Evolutionary conservation across 2,329 filamentous ascomycete genomes (phyloP).

Genomic region (Ampelomyces quisqualis): DNA sequence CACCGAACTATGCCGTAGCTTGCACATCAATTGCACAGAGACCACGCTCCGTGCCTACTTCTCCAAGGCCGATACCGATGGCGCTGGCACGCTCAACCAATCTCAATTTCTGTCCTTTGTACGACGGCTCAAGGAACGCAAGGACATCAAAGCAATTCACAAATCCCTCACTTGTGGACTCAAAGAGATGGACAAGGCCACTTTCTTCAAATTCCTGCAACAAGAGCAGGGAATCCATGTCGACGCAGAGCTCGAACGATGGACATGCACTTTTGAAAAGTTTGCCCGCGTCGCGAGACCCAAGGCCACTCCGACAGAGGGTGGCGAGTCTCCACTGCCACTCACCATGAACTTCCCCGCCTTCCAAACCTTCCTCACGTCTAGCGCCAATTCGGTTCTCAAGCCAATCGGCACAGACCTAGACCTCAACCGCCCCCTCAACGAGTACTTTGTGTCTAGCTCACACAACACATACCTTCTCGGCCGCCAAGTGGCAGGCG

Average conservation of each 20-base stretch:
- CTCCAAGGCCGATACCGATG: constrained; percentile 65
- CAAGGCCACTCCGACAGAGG: constrained; percentile 46
- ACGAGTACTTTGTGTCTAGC: constrained; percentile 97
- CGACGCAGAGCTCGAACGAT: constrained; percentile 62
- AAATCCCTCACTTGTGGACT: constrained; percentile 56
- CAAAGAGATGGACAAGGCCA: constrained; percentile 66
- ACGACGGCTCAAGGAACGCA: constrained; percentile 75
- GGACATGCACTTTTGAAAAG: constrained; percentile 72
- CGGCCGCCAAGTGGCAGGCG: constrained; percentile 83
- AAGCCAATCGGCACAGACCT: constrained; percentile 61
- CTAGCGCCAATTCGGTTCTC: constrained; percentile 64
- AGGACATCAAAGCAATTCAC: constrained; percentile 77
- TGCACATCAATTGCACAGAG: constrained; percentile 88
- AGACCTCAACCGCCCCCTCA: constrained; percentile 77
- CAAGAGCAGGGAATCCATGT: constrained; percentile 76
- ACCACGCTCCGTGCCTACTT: constrained; percentile 74
- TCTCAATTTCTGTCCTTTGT: constrained; percentile 82
- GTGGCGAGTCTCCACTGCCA: constrained; percentile 44
- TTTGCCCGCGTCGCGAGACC: constrained; percentile 52
- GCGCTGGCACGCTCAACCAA: constrained; percentile 70
- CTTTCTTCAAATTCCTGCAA: constrained; percentile 75
- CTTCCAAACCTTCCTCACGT: constrained; percentile 61
- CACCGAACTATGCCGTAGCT: constrained; percentile 78
- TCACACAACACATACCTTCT: constrained; percentile 98
- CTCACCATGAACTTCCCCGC: constrained; percentile 73